These are phyloP conservation scores for Cyberlindnera xylosilytica DNA, from an alignment of 805 yeast genomes.

Conservation along the genomic window DNA sequence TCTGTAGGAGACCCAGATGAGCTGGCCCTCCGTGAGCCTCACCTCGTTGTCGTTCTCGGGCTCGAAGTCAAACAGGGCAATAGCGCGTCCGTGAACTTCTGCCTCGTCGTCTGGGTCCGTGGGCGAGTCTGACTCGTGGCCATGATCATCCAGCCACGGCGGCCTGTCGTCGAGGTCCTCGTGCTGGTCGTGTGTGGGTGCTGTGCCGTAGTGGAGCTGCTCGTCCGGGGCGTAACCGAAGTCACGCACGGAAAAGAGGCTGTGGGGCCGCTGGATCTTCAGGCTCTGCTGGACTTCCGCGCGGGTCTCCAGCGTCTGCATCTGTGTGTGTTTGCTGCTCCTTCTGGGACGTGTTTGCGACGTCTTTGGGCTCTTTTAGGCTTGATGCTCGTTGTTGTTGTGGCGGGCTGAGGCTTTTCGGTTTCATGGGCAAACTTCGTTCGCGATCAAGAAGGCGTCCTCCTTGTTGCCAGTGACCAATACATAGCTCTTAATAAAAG, in stretches of 20 bases:
- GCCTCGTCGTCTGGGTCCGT: conserved; percentile 25
- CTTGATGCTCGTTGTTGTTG: not conserved
- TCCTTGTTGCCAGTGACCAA: too few relatives aligned
- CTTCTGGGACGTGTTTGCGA: too few relatives aligned
- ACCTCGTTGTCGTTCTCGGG: conserved; percentile 96
- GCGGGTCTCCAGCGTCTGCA: not conserved
- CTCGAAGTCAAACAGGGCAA: conserved; percentile 83
- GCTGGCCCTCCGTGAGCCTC: conserved; percentile 72
- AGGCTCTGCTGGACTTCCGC: not conserved
- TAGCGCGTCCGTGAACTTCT: conserved; percentile 53
- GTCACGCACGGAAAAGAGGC: conserved; percentile 59
- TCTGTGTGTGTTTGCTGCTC: not conserved
- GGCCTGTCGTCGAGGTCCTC: conserved; percentile 3
- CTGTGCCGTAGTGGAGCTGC: conserved; percentile 59
- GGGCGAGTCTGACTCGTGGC: conserved; percentile 9
- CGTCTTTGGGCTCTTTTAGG: not conserved
- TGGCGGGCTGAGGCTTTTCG: not conserved
- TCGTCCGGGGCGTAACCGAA: conserved; percentile 73
- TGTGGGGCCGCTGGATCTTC: conserved; percentile 6
- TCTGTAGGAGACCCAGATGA: conserved; percentile 79
- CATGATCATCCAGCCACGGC: conserved; percentile 8
- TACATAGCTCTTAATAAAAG: too few relatives aligned
- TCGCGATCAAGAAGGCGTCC: too few relatives aligned
- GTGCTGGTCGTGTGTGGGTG: not conserved
- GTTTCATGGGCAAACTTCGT: too few relatives aligned